Base-by-base conservation (phyloP, 352 stramenopile species). In the Saprolegnia parasitica region DNA sequence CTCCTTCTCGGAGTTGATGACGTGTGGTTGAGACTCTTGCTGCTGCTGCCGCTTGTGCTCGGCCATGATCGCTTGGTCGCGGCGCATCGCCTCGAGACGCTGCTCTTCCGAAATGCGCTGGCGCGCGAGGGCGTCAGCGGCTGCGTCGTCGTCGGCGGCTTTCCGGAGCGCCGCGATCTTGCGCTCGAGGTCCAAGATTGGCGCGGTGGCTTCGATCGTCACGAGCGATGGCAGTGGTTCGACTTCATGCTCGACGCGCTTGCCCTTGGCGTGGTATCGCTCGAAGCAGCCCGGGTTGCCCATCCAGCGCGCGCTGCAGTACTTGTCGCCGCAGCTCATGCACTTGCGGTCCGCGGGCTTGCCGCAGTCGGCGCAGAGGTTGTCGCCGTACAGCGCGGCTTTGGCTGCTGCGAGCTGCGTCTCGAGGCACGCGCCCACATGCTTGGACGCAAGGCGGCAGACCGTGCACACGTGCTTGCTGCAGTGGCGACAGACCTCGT, bases 291-390 rank as follows among this genome's bases (percentile, higher is more conserved):
- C 86, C 6, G 84, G 71, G 71, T 94, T 89, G 40, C 86, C 86
- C 82, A 92, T 92, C 84, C 86, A 91, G 21, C 81, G 82, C 21
- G 87, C 84, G 60, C 86, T 94, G 72, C 85, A 95, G 72, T 95
- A 95, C 18, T 77, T 76, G 62, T 95, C 86, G 35, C 79, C 80
- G 49, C 86, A 95, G 11, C 65, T 79, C 24, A 63, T 66, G 37
- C 86, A 95, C 71, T 77, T 68, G 6, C 86, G 83, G 70, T 95
- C 86, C 3, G 84, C 84, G 18, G 75, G 67, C 68, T 90, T 88
- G 49, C 81, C 76, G 57, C 86, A 95, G 61, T 95, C 86, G 26
- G 88, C 82, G 60, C 86, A 95, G 16, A 89, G 50, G 10, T 74
- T 78, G 67, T 87, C 79, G 13, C 84, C 80, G 3, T 90, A 67